Percentiles rank a stretch among this genome's conserved stretches.
Evolutionary conservation across 345 rosid species (phyloP).

Genomic region (Leavenworthia alabamica): DNA sequence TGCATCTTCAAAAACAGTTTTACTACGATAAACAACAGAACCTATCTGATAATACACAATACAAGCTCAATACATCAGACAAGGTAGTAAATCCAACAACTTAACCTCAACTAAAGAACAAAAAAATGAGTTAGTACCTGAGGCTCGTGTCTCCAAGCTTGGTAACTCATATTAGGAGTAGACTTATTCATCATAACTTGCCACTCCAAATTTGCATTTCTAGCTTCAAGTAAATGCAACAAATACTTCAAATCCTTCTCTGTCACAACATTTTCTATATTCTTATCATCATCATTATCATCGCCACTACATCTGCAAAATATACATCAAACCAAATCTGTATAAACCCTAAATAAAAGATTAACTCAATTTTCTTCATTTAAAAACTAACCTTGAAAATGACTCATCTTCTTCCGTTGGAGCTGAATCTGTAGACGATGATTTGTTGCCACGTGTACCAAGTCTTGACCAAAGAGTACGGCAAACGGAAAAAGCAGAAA

Average conservation of each 20-base stretch:
- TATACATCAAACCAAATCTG: not conserved
- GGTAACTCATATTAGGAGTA: slow-evolving; percentile 72
- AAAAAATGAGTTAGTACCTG: slow-evolving; percentile 36
- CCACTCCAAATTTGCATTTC: slow-evolving; percentile 68
- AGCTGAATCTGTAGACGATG: not conserved
- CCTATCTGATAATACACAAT: slow-evolving; percentile 42
- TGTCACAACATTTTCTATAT: slow-evolving; percentile 47
- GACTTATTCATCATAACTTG: slow-evolving; percentile 78
- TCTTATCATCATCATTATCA: no score
- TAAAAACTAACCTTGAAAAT: slow-evolving; percentile 37
- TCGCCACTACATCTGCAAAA: slow-evolving; percentile 30
- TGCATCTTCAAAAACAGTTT: slow-evolving; percentile 92
- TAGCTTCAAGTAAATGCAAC: slow-evolving; percentile 58
- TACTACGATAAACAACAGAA: slow-evolving; percentile 61
- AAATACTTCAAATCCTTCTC: slow-evolving; percentile 79
- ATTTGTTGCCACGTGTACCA: slow-evolving; percentile 36
- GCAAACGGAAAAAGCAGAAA: slow-evolving; percentile 72
- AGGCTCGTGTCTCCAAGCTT: slow-evolving; percentile 92
- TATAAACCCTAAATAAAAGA: no score
- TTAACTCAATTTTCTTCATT: no score
- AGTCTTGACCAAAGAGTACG: slow-evolving; percentile 64
- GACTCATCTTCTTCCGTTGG: slow-evolving; percentile 18
- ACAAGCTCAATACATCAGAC: not conserved
- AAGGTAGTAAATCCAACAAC: not conserved
- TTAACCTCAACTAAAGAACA: not conserved